Conservation (phyloP, 2,329 filamentous ascomycete genomes). For the Aureobasidium zeae region DNA sequence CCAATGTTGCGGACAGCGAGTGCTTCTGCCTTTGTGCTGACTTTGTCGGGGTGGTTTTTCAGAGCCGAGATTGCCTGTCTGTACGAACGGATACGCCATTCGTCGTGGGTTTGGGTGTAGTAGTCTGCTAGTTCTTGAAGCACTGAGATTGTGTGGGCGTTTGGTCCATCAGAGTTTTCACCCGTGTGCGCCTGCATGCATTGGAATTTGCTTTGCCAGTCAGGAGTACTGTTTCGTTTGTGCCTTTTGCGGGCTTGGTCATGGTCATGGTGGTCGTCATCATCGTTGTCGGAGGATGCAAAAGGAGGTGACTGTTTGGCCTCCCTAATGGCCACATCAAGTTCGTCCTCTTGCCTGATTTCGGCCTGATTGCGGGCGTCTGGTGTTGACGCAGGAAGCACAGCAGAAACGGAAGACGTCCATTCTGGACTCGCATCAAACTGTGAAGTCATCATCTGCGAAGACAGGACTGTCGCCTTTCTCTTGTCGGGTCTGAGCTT, state of each 20-base stretch:
- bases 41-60: constrained; percentile 52
- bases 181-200: constrained; percentile 52
- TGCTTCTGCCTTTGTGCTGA: constrained; percentile 63
- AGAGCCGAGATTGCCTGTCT: constrained; percentile 67
- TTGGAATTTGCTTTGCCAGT: constrained; percentile 39
- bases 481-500: constrained; percentile 42
- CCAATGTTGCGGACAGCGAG: constrained; percentile 60
- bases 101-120: constrained; percentile 65
- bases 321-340: constrained; percentile 21
- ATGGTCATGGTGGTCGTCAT: constrained; percentile 4
- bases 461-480: constrained; percentile 30
- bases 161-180: constrained; percentile 50
- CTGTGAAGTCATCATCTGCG: constrained; percentile 35
- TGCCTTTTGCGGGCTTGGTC: too few relatives aligned
- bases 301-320: constrained; percentile 20
- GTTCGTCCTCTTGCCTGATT: constrained; percentile 13
- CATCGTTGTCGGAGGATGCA: constrained; percentile 1
- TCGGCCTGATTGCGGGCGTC: not conserved
- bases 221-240: too few relatives aligned
- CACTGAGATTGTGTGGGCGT: constrained; percentile 64
- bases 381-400: not conserved
- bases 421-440: constrained; percentile 27
- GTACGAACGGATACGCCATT: constrained; percentile 68
- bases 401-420: not conserved
- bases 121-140: constrained; percentile 71